Percentiles rank a stretch among this genome's conserved stretches.
These are phyloP conservation scores for Carpinus fangiana DNA, from an alignment of 306 rosid genomes.

Conservation along the genomic window DNA sequence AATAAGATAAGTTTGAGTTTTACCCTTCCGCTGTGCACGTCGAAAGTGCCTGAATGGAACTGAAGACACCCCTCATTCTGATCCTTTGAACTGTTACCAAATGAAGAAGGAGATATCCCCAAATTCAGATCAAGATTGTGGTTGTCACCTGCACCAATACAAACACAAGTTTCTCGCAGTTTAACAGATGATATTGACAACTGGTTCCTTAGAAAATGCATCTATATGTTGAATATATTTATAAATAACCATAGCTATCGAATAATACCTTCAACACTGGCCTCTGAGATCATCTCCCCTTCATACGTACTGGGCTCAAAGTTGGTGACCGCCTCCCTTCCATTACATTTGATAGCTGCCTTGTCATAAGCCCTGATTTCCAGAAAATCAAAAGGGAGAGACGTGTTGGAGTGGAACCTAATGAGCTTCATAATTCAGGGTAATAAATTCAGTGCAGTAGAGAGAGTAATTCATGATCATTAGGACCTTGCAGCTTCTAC, in stretches of 20 bases:
- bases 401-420: conserved; percentile 68
- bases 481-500: conserved; percentile 99
- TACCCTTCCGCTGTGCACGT: conserved; percentile 63
- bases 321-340: conserved; percentile 97
- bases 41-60: conserved; percentile 50
- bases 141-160: conserved; percentile 50
- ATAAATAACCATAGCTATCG: background rate
- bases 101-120: conserved; percentile 73
- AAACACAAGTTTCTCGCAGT: background rate
- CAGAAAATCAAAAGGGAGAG: conserved; percentile 81
- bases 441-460: conserved; percentile 71
- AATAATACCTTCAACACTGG: conserved; percentile 56
- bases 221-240: conserved; percentile 5
- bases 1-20: background rate
- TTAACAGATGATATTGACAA: background rate
- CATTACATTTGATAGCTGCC: conserved; percentile 95
- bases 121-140: conserved; percentile 89
- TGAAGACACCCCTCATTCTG: conserved; percentile 47
- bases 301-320: conserved; percentile 81
- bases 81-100: conserved; percentile 50
- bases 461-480: conserved; percentile 84
- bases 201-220: conserved; percentile 12
- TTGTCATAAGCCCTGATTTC: conserved; percentile 97
- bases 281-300: conserved; percentile 58
- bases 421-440: conserved; percentile 75